Percentiles rank a stretch among this genome's conserved stretches.
phyloP scores from a whole-genome alignment of 2,329 filamentous ascomycete genomes.

The Alternaria brassicae region DNA sequence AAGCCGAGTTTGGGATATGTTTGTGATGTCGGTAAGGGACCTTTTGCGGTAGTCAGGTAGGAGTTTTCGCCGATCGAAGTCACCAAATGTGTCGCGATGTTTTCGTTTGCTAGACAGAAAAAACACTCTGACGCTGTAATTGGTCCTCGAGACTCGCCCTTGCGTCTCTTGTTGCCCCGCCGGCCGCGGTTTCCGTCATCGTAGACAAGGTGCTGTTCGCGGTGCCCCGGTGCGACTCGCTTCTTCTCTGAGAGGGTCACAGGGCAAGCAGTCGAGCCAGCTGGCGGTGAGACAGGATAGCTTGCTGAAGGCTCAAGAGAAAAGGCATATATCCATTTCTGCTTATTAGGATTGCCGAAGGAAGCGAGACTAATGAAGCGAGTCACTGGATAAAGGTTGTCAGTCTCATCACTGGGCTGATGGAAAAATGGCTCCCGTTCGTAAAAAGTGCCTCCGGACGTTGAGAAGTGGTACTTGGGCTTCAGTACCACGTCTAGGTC shows the following conservation, averaged over 20 bases:
- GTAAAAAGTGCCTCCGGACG: conserved; percentile 75
- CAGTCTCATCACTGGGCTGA: conserved; percentile 56
- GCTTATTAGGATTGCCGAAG: conserved; percentile 76
- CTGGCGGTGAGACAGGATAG: conserved; percentile 66
- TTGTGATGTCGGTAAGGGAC: conserved; percentile 75
- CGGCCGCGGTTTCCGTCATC: conserved; percentile 48
- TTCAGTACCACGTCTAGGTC: conserved; percentile 80
- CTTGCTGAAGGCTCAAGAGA: conserved; percentile 69
- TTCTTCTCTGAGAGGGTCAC: conserved; percentile 67
- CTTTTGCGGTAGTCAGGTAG: conserved; percentile 92
- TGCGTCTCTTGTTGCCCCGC: conserved; percentile 49
- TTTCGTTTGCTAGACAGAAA: conserved; percentile 91
- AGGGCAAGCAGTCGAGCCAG: conserved; percentile 78
- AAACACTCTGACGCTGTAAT: conserved; percentile 78
- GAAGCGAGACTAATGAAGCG: conserved; percentile 89
- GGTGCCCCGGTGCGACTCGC: conserved; percentile 55
- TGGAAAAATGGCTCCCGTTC: conserved; percentile 95
- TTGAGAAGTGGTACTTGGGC: conserved; percentile 89
- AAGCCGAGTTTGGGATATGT: conserved; percentile 78
- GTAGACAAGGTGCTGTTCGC: conserved; percentile 48
- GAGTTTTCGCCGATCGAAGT: conserved; percentile 85
- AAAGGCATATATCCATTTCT: conserved; percentile 79
- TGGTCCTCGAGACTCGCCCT: conserved; percentile 44
- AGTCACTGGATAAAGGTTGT: conserved; percentile 69
- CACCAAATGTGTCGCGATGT: conserved; percentile 84